Conservation (phyloP, 805 yeast genomes). For the Wickerhamiella nectarea region DNA sequence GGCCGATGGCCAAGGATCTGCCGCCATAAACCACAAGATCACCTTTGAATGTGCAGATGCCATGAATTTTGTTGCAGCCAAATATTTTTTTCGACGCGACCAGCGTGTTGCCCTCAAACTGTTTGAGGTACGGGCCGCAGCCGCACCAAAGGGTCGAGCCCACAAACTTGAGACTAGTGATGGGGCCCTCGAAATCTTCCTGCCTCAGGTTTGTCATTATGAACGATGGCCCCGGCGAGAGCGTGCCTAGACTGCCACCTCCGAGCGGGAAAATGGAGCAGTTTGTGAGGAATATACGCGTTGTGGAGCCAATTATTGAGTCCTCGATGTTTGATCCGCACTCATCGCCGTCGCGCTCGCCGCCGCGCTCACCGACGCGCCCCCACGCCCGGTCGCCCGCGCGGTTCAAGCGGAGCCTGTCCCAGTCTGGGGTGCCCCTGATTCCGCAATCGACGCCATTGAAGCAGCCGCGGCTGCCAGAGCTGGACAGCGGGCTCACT, state of each 20-base stretch:
- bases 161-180: conserved; percentile 43
- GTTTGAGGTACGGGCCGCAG: conserved; percentile 52
- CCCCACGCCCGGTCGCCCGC: too few species aligned
- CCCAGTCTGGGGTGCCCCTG: too few species aligned
- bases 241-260: too few species aligned
- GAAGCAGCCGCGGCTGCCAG: neutral
- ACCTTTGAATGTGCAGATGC: conserved; percentile 36
- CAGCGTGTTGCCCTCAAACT: conserved; percentile 35
- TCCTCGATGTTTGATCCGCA: neutral
- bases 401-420: too few species aligned
- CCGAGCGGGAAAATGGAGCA: neutral
- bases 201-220: neutral
- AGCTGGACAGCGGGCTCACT: neutral
- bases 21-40: conserved; percentile 50
- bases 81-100: conserved; percentile 37
- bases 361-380: too few species aligned
- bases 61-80: conserved; percentile 67
- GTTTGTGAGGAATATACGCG: neutral
- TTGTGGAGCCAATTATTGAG: neutral
- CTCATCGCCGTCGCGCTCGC: too few species aligned
- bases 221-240: neutral
- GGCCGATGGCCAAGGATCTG: conserved; percentile 35
- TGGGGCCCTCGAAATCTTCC: conserved; percentile 36
- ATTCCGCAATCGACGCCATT: too few species aligned
- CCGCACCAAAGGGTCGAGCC: conserved; percentile 41